Base-by-base conservation (phyloP, 2,329 filamentous ascomycete species). In the Colletotrichum filicis region DNA sequence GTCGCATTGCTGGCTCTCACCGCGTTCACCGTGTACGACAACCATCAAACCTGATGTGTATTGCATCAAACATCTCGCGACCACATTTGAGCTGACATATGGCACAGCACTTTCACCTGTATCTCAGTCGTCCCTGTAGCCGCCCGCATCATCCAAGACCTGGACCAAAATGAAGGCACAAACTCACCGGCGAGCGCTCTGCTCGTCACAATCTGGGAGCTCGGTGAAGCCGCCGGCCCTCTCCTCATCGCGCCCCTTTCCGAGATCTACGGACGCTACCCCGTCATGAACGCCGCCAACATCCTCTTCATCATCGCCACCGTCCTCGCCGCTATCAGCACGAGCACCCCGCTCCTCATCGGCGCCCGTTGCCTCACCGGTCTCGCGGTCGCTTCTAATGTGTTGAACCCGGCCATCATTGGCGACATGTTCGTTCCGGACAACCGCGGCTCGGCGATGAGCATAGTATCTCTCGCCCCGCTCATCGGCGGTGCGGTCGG, bases 131-230 rank as follows among this genome's bases (percentile, higher is more conserved):
- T 90, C 1, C 88, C 89, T 0, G 82, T 91, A 62, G 88, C 89
- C 7, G 82, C 80, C 49, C 82, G 81, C 59, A 90, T 91, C 74
- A 84, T 88, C 26, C 76, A 80, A 2, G 88, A 91, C 70, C 83
- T 86, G 60, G 79, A 84, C 70, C 65, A 76, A 22, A 79, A 82
- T n/a, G 75, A 78, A 11, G 76, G 81, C 32, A 11, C 68, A 2
- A 83, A 82, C 79, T 86, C 86, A 69, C 85, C 86, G 0, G 83
- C 87, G 19, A 85, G 83, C 76, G 87, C 89, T 52, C 83, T 95
- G 57, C 90, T 94, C 66, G 90, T 94, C 9, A 93, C 92, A 0
- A 90, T 94, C 72, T 92, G 92, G 86, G 89, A 95, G 73, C 86
- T 94, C 0, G 92, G 92, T 74, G 90, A 92, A 75, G 88, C 88